Evolutionary conservation across 2,329 filamentous ascomycete species (phyloP), one percentile per base, ranked within the genome.

Genomic region (Fusarium nurragi): DNA sequence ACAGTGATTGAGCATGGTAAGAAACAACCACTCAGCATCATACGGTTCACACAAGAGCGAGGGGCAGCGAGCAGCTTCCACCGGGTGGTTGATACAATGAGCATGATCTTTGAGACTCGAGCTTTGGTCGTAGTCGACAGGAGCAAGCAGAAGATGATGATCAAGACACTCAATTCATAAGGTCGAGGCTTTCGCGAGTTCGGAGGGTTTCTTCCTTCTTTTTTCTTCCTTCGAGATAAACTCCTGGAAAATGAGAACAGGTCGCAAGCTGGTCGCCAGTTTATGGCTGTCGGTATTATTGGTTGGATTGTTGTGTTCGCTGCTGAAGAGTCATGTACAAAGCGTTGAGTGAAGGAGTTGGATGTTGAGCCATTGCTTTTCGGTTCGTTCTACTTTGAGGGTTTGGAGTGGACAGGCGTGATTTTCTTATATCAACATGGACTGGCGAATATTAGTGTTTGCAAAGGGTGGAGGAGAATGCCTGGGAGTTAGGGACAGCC

Each of bases 31-130:
- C 84, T 97, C 51, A 91, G 90, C 75, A 88, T 97, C 65, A 88
- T 92, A 26, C 90, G 92, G 32, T 92, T 97, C 75, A 94, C 91
- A 2, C 94, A 97, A 73, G 93, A 95, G 73, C 89, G 89, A 56
- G 95, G 94, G n/a, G 94, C 94, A 3, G 93, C 92, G 34, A 95
- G 90, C 71, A 95, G 91, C 69, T 97, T 98, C 79, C 86, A 92
- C 74, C 89, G 88, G 73, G 91, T 97, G 11, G 86, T 96, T 23
- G 90, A 93, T 58, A 90, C 90, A 4, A 83, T 97, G 69, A 85
- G 89, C 66, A 82, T 85, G 19, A 85, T 92, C 16, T 88, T 96
- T 74, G 83, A 82, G 64, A 81, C 81, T 59, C 86, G 89, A 25
- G 83, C 83, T 23, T 79, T 94, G 68, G 78, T 97, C 26, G 87